These are phyloP conservation scores for Monilinia aucupariae DNA, from an alignment of 2,329 filamentous ascomycete genomes.

Conservation along the genomic window DNA sequence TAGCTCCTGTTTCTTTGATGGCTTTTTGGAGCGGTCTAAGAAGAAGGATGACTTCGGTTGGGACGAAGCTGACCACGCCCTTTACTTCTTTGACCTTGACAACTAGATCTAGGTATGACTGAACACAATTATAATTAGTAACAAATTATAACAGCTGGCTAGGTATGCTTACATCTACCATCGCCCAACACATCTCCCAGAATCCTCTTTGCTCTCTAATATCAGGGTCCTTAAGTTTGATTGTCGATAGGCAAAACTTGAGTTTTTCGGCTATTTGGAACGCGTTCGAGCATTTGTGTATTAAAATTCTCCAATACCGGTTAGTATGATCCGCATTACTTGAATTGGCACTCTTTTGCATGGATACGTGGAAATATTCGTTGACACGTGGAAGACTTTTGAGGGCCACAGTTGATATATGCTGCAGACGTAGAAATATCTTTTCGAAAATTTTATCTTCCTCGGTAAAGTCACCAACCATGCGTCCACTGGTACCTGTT, in stretches of 20 bases:
- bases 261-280: constrained; percentile 70
- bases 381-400: constrained; percentile 66
- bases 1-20: constrained; percentile 71
- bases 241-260: constrained; percentile 64
- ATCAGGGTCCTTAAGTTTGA: constrained; percentile 80
- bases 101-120: constrained; percentile 64
- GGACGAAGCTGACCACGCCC: constrained; percentile 44
- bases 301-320: constrained; percentile 63
- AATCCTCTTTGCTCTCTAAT: constrained; percentile 59
- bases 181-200: constrained; percentile 69
- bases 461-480: constrained; percentile 55
- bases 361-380: constrained; percentile 57
- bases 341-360: constrained; percentile 58
- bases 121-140: constrained; percentile 25
- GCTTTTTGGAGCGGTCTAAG: constrained; percentile 76
- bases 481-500: constrained; percentile 29
- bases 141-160: not conserved
- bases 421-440: constrained; percentile 71
- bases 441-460: constrained; percentile 78
- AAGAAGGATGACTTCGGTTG: constrained; percentile 63
- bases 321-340: constrained; percentile 55
- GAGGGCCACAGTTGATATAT: constrained; percentile 67
- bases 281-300: constrained; percentile 64
- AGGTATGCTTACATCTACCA: constrained; percentile 46
- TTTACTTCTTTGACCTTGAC: constrained; percentile 51